Evolutionary conservation across 768 basidiomycete genomes (phyloP), one percentile per base, ranked within the genome.

Genomic region (Tylopilus intermedius): DNA sequence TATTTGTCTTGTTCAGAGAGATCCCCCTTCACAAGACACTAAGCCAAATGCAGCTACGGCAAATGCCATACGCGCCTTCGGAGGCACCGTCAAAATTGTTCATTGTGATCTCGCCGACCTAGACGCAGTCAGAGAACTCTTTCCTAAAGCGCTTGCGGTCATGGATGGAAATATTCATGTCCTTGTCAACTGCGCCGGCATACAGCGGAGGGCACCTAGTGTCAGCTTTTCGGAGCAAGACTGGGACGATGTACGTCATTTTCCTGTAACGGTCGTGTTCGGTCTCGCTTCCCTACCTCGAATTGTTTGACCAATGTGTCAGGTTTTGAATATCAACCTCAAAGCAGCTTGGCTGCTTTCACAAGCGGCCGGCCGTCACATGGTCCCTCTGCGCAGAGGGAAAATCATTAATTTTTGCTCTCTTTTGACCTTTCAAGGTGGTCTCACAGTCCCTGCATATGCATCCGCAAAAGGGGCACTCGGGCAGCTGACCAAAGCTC

Each of bases 391-490:
- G 61, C 75, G 74, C 68, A 68, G 89, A 70, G 74, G 91, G 30
- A 85, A 86, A 67, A 83, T 86, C 61, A 84, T 87, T 67, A 85
- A 85, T 66, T 76, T 86, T 58, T 81, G 79, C 55, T 80, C 78
- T 45, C 70, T 81, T 38, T 58, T 79, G 48, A 76, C 72, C 29
- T 76, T 72, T 56, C 72, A 81, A 63, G 81, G 79, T 44, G 86
- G 86, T 42, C 51, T 86, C 47, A 86, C 83, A 13, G 79, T 95
- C 38, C 91, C 93, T 18, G 94, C 94, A 10, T 95, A 95, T 64
- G 90, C 93, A 2, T 83, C 94, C 4, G 88, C 94, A 8, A 95
- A 94, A 67, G 91, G 91, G 51, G 90, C 89, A 18, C 75, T 91
- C 30, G 88, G 88, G 9, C 86, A 87, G 65, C 75, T 91, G 60